Conservation (phyloP, 768 basidiomycete genomes). For the Gyrodon lividus region DNA sequence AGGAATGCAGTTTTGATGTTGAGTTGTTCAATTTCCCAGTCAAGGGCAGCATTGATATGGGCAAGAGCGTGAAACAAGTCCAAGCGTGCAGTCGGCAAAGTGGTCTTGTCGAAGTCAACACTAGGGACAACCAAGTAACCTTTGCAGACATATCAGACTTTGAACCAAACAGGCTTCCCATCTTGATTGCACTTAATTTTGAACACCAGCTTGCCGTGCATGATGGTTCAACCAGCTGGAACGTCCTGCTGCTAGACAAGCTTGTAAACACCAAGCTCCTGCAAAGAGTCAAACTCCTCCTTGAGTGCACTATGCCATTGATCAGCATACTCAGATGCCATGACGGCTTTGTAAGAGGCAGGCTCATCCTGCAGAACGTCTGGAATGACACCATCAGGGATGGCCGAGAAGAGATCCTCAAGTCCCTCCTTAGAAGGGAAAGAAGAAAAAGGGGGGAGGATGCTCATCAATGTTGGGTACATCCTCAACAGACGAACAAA, state of each 20-base stretch:
- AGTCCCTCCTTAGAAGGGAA: neutral
- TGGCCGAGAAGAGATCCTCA: neutral
- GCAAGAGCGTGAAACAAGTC: conserved; percentile 39
- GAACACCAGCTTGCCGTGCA: conserved; percentile 30
- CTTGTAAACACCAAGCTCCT: conserved; percentile 16
- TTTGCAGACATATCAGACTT: conserved; percentile 41
- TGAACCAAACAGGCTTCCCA: conserved; percentile 25
- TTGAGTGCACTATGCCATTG: conserved; percentile 24
- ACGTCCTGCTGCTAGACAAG: conserved; percentile 15
- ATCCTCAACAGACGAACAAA: neutral
- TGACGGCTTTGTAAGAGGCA: conserved; percentile 13
- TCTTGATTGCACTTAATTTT: conserved; percentile 22
- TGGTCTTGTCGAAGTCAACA: conserved; percentile 41
- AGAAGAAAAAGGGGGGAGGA: neutral
- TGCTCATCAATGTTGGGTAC: neutral
- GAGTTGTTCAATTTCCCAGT: conserved; percentile 38
- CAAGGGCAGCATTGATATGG: conserved; percentile 33
- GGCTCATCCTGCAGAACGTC: conserved; percentile 15
- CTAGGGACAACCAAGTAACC: conserved; percentile 43
- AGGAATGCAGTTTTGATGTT: conserved; percentile 43
- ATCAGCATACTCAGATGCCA: conserved; percentile 10
- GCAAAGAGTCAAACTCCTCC: conserved; percentile 22
- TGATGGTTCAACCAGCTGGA: conserved; percentile 20
- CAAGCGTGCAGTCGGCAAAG: conserved; percentile 39
- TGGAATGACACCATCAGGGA: neutral